Evolutionary conservation across 2,329 filamentous ascomycete genomes (phyloP), one percentile per base, ranked within the genome.

Genomic region (Pseudocercospora macadamiae): DNA sequence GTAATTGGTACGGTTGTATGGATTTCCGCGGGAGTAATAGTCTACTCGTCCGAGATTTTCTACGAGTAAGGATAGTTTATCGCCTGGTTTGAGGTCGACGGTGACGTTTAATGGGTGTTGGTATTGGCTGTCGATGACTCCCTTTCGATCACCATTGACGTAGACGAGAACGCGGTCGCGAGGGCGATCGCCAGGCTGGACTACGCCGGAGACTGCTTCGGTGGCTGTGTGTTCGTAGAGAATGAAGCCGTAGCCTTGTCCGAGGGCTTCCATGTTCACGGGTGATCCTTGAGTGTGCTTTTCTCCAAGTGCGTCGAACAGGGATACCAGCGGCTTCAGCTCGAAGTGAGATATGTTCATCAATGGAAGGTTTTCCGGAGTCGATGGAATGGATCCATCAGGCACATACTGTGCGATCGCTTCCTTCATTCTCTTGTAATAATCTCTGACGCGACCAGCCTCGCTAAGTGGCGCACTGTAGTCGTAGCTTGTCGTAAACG

Each of bases 31-130:
- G 2, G 75, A 74, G 48, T 74, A 74, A 59, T 79, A 81, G 60
- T 82, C 77, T 1, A 82, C 77, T 2, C 80, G 74, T 1, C 80
- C 80, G n/a, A 83, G 72, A 51, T 82, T 83, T 66, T 83, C 80
- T 1, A 82, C 75, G 3, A 82, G 66, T 0, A 82, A 72, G 56
- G 75, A 71, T 4, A 82, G 60, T 21, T 64, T 72, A 61, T 81
- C 79, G 4, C 77, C 77, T 1, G 65, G 61, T 16, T 68, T 63
- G 6, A 83, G 67, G 0, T 66, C 57, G 1, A 82, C 51, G 0
- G 57, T 73, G 10, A 82, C 73, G 3, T 69, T 72, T 1, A 68
- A 66, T 0, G 79, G 79, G 8, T 66, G 61, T 37, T 67, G 60
- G 63, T 82, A 82, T 16, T 73, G 76, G 62, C 73, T 77, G 59